A percentile compares a stretch with the other conserved stretches of the same genome.
Conservation (phyloP, 768 basidiomycete species). For the Pleurotus ostreatus region DNA sequence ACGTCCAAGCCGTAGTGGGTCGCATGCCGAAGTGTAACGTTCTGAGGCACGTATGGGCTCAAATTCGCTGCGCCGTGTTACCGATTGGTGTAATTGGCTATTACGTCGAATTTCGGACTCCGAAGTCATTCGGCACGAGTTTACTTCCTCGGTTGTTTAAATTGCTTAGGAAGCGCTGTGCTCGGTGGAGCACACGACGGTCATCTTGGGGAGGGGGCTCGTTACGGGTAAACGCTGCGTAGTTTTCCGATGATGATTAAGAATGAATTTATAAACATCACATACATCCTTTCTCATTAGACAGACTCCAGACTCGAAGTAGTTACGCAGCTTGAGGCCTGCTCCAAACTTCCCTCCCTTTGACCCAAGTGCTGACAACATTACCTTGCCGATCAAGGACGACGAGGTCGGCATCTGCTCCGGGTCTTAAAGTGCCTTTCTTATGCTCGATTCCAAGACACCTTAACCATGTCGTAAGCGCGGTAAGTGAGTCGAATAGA, state of each 20-base stretch:
- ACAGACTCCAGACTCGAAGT: no score
- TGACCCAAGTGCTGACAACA: slow-evolving; percentile 73
- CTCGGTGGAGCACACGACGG: no score
- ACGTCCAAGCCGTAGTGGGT: neutral
- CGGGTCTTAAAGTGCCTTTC: slow-evolving; percentile 78
- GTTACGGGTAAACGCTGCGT: no score
- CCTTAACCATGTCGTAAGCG: slow-evolving; percentile 27
- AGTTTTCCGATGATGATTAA: no score
- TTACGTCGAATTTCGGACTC: neutral
- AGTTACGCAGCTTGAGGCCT: slow-evolving; percentile 15
- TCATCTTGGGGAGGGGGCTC: no score
- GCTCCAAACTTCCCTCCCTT: slow-evolving; percentile 69
- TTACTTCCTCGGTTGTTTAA: slow-evolving; percentile 2
- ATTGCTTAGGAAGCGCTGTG: no score
- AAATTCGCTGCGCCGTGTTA: no score
- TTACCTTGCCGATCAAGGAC: slow-evolving; percentile 67
- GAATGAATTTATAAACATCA: no score
- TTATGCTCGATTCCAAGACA: slow-evolving; percentile 74
- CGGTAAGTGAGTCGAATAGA: neutral
- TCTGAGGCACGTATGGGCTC: no score
- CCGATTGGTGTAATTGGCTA: no score
- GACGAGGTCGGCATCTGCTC: slow-evolving; percentile 84
- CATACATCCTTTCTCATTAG: no score
- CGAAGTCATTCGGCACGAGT: neutral
- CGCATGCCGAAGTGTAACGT: slow-evolving; percentile 3